Evolutionary conservation across 1,284 basidiomycete species (phyloP), one percentile per base, ranked within the genome.

Genomic region (Marasmius tenuissimus): DNA sequence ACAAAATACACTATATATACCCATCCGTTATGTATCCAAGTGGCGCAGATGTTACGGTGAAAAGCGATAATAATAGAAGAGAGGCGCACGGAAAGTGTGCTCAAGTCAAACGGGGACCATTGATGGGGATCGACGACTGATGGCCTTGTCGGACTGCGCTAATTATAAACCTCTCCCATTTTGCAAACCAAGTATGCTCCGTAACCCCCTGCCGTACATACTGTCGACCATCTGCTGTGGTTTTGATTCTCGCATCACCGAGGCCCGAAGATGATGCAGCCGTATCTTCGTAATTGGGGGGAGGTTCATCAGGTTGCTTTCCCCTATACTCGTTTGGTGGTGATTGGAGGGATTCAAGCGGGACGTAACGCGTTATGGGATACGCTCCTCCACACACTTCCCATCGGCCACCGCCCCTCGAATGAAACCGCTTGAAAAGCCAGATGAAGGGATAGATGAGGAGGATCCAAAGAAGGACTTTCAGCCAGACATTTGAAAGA

Each of bases 391-490:
- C 86, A 57, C 81, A 82, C n/a, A 87, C 79, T 60, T 76, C 75
- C 86, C 85, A 87, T 18, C 73, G 69, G 0, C 85, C 86, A 18
- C 85, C 85, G 8, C 84, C 84, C 0, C 69, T 72, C 16, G 65
- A 57, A 60, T 77, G 72, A 68, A 82, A 84, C 6, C 78, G 80
- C 64, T 79, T 78, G 71, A 80, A 87, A 3, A 88, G 70, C 85
- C 84, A 88, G 65, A 90, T 78, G 69, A 87, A 78, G 0, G 88
- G 88, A 69, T 86, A 89, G 61, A 89, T 76, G 64, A 88, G 72
- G 11, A 81, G 76, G 63, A 88, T 72, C 64, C 82, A 80, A 12
- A 85, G 74, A 6, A 89, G 65, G 60, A 85, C 71, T 68, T 82
- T 81, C 63, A 87, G 67, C 76, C 83, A 84, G 8, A 71, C 75